phyloP scores from a whole-genome alignment of 768 basidiomycete species.

The Omphalotus guepiniiformis region DNA sequence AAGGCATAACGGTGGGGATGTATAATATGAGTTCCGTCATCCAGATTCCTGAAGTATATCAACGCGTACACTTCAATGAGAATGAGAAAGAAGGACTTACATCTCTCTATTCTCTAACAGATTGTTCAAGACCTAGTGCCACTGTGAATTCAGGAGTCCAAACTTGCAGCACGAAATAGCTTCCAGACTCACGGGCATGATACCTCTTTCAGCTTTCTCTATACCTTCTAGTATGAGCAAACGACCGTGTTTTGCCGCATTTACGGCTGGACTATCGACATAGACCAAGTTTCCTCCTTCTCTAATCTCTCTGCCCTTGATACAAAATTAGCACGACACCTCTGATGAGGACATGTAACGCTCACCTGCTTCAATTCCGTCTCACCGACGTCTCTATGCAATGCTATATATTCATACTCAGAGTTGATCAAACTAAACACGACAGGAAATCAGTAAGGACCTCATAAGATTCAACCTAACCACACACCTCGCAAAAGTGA shows the following conservation, averaged over 20 bases:
- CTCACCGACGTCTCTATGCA: conserved; percentile 67
- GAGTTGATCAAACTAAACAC: conserved; percentile 49
- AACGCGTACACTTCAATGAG: not conserved
- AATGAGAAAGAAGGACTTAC: conserved; percentile 25
- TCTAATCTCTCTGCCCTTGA: conserved; percentile 58
- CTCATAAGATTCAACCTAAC: not conserved
- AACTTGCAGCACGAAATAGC: not conserved
- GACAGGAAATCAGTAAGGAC: not conserved
- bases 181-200: conserved; percentile 54
- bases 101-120: conserved; percentile 70
- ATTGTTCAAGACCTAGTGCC: conserved; percentile 49
- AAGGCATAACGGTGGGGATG: conserved; percentile 57
- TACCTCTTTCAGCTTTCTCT: conserved; percentile 69
- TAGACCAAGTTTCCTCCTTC: conserved; percentile 60
- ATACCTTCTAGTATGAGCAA: conserved; percentile 65
- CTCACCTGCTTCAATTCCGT: conserved; percentile 64
- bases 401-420: conserved; percentile 64
- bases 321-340: not conserved
- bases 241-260: conserved; percentile 61
- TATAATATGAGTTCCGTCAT: conserved; percentile 67
- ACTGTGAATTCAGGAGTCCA: not conserved
- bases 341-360: not conserved
- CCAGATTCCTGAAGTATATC: conserved; percentile 47
- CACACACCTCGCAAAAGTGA: conserved; percentile 60
- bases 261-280: conserved; percentile 63